phyloP scores from a whole-genome alignment of 352 stramenopile species.

The Pythium insidiosum region DNA sequence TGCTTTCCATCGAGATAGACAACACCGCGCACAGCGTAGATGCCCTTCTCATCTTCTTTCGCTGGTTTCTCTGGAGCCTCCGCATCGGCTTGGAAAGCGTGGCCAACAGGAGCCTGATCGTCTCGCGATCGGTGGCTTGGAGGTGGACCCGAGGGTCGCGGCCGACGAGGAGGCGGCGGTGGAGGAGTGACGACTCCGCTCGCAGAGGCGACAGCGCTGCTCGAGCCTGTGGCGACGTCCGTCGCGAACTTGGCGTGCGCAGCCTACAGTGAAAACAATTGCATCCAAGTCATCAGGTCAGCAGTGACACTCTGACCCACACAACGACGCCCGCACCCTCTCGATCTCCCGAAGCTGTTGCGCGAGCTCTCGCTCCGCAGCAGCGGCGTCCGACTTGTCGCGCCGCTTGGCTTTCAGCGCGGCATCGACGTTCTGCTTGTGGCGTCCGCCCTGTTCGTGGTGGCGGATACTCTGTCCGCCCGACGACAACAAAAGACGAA shows the following conservation, averaged over 20 bases:
- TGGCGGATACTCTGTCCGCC: constrained; percentile 60
- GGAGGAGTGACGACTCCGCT: too few species aligned
- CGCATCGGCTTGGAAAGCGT: neutral
- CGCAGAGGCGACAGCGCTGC: too few species aligned
- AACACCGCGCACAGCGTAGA: constrained; percentile 56
- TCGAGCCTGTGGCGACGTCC: constrained; percentile 33
- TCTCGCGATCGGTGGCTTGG: neutral
- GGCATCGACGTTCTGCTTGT: constrained; percentile 72
- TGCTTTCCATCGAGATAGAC: constrained; percentile 80
- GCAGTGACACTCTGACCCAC: too few species aligned
- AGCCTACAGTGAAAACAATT: constrained; percentile 11
- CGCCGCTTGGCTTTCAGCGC: constrained; percentile 68
- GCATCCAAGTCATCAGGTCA: neutral
- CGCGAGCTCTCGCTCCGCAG: constrained; percentile 46
- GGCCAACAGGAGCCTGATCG: neutral
- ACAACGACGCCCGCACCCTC: constrained; percentile 14
- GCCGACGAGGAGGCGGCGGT: constrained; percentile 6
- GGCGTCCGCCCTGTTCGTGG: constrained; percentile 66
- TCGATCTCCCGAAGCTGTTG: constrained; percentile 73
- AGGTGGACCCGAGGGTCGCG: constrained; percentile 1
- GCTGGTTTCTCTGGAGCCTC: constrained; percentile 17
- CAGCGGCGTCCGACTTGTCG: constrained; percentile 46
- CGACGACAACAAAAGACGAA: neutral
- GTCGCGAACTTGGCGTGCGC: constrained; percentile 50
- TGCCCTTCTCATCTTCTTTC: constrained; percentile 54